These are phyloP conservation scores for Trametes hirsuta DNA, from an alignment of 1,284 basidiomycete species.

Conservation along the genomic window DNA sequence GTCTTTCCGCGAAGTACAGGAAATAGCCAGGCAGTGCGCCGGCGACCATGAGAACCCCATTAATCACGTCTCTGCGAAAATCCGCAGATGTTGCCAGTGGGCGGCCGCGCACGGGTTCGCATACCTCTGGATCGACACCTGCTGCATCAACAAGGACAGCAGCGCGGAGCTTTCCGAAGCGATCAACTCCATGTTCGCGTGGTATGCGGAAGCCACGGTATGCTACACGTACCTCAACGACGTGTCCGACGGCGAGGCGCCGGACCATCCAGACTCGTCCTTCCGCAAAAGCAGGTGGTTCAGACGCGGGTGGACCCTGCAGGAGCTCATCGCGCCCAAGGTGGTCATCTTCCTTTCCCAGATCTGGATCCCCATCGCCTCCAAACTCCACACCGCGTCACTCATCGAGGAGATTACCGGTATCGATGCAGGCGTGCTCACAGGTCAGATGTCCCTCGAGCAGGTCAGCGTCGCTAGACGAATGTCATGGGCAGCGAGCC, in stretches of 20 bases:
- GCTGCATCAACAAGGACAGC: constrained; percentile 1
- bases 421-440: background rate
- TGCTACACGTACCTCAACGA: constrained; percentile 3
- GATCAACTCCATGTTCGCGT: constrained; percentile 3
- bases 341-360: constrained; percentile 2
- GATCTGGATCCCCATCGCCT: background rate
- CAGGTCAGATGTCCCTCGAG: background rate
- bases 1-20: background rate
- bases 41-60: background rate
- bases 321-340: constrained; percentile 3
- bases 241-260: background rate
- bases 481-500: background rate
- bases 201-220: background rate
- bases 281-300: constrained; percentile 1
- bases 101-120: constrained; percentile 1
- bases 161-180: background rate
- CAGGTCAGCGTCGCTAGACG: background rate
- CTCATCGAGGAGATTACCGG: constrained; percentile 2
- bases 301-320: background rate
- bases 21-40: background rate
- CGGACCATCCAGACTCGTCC: background rate
- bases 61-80: background rate
- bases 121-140: constrained; percentile 1
- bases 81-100: background rate
- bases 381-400: background rate